phyloP scores from a whole-genome alignment of 1,284 basidiomycete species.

The Hypsizygus ulmarius region DNA sequence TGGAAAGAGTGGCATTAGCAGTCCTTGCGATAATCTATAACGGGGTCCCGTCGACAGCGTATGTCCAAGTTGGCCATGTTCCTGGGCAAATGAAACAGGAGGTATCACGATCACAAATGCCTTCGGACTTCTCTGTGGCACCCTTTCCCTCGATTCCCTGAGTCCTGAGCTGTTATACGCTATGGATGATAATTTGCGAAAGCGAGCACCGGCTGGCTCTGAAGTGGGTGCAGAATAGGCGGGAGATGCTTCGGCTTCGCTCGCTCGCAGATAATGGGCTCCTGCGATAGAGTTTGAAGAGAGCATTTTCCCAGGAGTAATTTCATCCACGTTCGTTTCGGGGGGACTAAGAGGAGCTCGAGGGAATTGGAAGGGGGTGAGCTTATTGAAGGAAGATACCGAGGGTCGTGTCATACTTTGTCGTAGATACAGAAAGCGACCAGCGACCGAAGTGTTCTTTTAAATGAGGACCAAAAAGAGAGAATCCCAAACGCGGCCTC shows the following conservation, averaged over 20 bases:
- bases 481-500: neutral
- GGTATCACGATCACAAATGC: constrained; percentile 70
- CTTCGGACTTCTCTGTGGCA: constrained; percentile 43
- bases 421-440: neutral
- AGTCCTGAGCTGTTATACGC: constrained; percentile 54
- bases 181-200: constrained; percentile 50
- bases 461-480: neutral
- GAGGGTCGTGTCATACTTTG: constrained; percentile 47
- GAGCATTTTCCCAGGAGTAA: constrained; percentile 19
- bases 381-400: constrained; percentile 45
- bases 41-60: constrained; percentile 59
- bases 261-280: constrained; percentile 22
- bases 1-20: constrained; percentile 72
- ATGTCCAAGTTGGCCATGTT: constrained; percentile 60
- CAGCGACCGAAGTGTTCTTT: constrained; percentile 5
- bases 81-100: constrained; percentile 53
- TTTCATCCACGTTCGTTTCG: constrained; percentile 48
- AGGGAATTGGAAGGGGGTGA: constrained; percentile 48
- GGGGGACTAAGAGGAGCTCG: constrained; percentile 50
- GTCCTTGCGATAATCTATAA: constrained; percentile 61
- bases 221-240: constrained; percentile 15
- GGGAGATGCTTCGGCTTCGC: constrained; percentile 21
- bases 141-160: constrained; percentile 48
- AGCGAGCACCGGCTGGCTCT: constrained; percentile 35
- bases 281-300: constrained; percentile 23